Conservation (phyloP, 1,139 yeast genomes). For the Saccharomyces pastorianus region DNA sequence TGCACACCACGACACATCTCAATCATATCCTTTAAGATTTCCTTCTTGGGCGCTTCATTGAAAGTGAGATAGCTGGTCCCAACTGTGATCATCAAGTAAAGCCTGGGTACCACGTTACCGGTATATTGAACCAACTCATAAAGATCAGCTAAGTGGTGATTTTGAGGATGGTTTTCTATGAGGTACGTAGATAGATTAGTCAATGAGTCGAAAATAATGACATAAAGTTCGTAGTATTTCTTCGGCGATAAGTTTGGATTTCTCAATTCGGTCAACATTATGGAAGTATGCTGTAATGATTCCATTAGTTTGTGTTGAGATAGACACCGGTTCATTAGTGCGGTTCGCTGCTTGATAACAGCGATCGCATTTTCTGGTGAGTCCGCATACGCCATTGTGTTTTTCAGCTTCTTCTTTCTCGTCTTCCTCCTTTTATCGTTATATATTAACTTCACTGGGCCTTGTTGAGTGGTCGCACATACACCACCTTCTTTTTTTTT, state of each 20-base stretch:
- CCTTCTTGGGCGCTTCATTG: slow-evolving; percentile 72
- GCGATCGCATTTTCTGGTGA: slow-evolving; percentile 24
- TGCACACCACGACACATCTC: slow-evolving; percentile 99
- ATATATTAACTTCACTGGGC: neutral
- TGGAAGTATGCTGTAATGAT: slow-evolving; percentile 81
- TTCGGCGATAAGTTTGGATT: slow-evolving; percentile 75
- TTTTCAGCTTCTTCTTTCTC: neutral
- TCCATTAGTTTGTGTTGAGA: slow-evolving; percentile 66
- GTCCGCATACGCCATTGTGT: slow-evolving; percentile 25
- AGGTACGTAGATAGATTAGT: slow-evolving; percentile 60
- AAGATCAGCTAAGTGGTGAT: slow-evolving; percentile 77
- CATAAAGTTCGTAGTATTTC: slow-evolving; percentile 88
- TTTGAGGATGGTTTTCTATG: slow-evolving; percentile 52
- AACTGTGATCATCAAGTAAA: slow-evolving; percentile 90
- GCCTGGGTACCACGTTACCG: slow-evolving; percentile 83
- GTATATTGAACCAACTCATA: slow-evolving; percentile 94
- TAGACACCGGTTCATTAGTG: slow-evolving; percentile 68
- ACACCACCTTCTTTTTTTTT: neutral
- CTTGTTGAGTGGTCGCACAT: neutral
- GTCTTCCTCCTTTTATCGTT: neutral
- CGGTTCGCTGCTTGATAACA: slow-evolving; percentile 59
- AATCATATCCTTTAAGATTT: slow-evolving; percentile 89
- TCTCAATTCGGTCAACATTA: slow-evolving; percentile 73
- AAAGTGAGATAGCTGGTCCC: slow-evolving; percentile 83
- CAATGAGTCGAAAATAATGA: slow-evolving; percentile 76